Base-by-base conservation (phyloP, 2,329 filamentous ascomycete genomes). In the Aspergillus aculeatus region DNA sequence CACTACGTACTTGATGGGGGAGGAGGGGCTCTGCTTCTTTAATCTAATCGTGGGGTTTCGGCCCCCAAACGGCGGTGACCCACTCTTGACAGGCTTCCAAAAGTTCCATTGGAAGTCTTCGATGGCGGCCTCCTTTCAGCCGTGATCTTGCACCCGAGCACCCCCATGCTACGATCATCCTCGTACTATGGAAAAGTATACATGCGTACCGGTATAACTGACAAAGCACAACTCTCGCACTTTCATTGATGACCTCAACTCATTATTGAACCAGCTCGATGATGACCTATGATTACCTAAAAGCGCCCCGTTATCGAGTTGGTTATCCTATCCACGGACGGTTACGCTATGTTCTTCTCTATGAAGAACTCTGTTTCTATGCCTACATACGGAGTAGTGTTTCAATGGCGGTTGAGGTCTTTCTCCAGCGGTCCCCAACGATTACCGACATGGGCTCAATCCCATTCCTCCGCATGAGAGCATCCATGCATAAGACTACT, bases 41-140 rank as follows among this genome's bases (percentile, higher is more conserved):
- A 12, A 35, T 35, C 32, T 16, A 29, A 35, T 66, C 62, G 59
- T 66, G 64, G 65, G 58, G 58, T 35, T 49, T 47, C 16, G 38
- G 38, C 23, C 48, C 32, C 50, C 56, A 63, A 66, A 64, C 64
- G 60, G 60, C 64, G 60, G 60, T 58, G 66, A 47, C 63, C 66
- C 66, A 66, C 64, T 62, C 60, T 65, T 68, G 66, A 68, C 64
- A 68, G 53, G 66, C 64, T 64, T 65, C 64, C 60, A 68, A 66
- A 59, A 61, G 57, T 65, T 64, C 56, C 56, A 62, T 61, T 55
- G 57, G 32, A 16, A 65, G 60, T 61, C 58, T 65, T 64, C 56
- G 54, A 62, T 62, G 50, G 57, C 53, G 49, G 56, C 58, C 60
- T 64, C 50, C 59, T 56, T 59, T 61, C 56, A 54, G 53, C 58